Conservation (phyloP, 108 stramenopile genomes). For the Nitzschia putrida region DNA sequence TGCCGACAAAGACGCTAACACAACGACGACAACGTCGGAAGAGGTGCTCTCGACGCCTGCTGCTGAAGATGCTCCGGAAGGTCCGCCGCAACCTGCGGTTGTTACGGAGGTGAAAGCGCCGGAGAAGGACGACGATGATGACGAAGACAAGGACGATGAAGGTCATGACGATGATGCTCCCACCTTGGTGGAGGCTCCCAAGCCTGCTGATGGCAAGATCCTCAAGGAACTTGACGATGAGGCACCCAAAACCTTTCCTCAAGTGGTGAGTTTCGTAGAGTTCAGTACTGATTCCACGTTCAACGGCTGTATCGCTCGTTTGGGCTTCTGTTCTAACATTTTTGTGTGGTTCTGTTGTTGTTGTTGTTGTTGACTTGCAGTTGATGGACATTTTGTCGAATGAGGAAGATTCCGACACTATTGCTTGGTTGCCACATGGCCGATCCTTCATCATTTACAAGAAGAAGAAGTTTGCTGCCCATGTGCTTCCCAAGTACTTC, state of each 20-base stretch:
- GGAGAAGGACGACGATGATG: not conserved
- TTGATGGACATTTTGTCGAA: conserved; percentile 47
- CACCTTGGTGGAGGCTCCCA: conserved; percentile 15
- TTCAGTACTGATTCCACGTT: not conserved
- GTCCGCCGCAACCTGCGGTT: no score
- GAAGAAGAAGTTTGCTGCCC: conserved; percentile 54
- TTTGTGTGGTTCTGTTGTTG: no score
- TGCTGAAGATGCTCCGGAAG: no score
- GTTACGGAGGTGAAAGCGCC: not conserved
- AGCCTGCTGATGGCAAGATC: conserved; percentile 17
- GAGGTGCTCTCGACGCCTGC: no score
- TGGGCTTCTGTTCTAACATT: no score
- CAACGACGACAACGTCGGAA: no score
- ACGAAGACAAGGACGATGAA: not conserved
- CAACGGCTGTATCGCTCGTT: not conserved
- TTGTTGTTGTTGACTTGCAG: conserved; percentile 15
- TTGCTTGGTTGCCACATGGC: conserved; percentile 57
- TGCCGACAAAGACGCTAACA: no score
- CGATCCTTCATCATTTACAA: conserved; percentile 52
- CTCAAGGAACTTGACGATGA: conserved; percentile 44
- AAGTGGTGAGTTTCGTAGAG: conserved; percentile 30
- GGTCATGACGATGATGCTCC: conserved; percentile 12
- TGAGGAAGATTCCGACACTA: conserved; percentile 38
- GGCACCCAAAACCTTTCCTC: conserved; percentile 50
- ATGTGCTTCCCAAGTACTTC: conserved; percentile 83